Conservation (phyloP, 2,329 filamentous ascomycete genomes). For the Venturiaceae sp. region DNA sequence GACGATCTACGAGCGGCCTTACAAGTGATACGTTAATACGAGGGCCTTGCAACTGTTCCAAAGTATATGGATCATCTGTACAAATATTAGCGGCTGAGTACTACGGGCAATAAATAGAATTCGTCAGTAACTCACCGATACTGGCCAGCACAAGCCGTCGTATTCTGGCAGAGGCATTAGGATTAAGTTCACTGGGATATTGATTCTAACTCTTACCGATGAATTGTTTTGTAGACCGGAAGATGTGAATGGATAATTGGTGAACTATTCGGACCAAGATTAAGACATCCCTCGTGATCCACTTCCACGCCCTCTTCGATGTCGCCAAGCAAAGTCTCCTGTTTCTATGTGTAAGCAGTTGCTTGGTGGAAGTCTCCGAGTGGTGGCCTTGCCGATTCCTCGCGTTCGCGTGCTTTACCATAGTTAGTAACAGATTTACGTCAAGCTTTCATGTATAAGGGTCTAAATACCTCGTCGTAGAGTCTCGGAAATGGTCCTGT, state of each 20-base stretch:
- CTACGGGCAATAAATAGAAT: not conserved
- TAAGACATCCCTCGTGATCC: slow-evolving; percentile 8
- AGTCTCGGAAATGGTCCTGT: slow-evolving; percentile 25
- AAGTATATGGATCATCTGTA: slow-evolving; percentile 53
- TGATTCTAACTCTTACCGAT: slow-evolving; percentile 5
- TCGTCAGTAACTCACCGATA: slow-evolving; percentile 24
- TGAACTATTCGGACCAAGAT: not conserved
- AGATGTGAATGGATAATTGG: slow-evolving; percentile 5
- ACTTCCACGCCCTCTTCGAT: not conserved
- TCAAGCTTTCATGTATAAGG: not conserved
- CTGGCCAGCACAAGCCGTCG: slow-evolving; percentile 35
- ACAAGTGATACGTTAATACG: slow-evolving; percentile 75
- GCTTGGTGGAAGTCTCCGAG: not conserved
- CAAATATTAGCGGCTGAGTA: not conserved
- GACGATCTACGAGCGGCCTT: slow-evolving; percentile 71
- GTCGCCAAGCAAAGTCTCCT: slow-evolving; percentile 5
- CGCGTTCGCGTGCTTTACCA: slow-evolving; percentile 3
- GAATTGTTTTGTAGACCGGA: slow-evolving; percentile 9
- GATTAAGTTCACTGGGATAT: no score
- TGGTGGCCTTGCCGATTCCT: slow-evolving; percentile 6
- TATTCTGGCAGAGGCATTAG: slow-evolving; percentile 21
- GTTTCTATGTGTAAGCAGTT: not conserved
- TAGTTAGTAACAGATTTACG: not conserved
- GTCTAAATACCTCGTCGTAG: slow-evolving; percentile 15
- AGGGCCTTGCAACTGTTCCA: slow-evolving; percentile 70